Evolutionary conservation across 1,284 basidiomycete genomes (phyloP).

Genomic region (Xerocomus nothofagi): DNA sequence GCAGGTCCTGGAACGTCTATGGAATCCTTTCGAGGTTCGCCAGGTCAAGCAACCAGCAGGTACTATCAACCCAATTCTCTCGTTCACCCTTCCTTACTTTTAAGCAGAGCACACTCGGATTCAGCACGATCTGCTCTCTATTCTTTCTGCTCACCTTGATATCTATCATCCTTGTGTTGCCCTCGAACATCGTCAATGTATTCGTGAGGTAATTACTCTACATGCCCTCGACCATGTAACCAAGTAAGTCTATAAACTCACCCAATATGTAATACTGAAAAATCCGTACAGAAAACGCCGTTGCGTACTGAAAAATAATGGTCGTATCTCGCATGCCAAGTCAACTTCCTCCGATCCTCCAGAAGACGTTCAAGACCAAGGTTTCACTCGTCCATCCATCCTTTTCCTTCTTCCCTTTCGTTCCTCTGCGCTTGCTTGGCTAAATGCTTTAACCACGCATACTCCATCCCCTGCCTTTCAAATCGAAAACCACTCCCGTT

Average conservation of each 20-base stretch:
- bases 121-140: conserved; percentile 64
- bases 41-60: conserved; percentile 56
- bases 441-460: conserved; percentile 65
- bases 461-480: conserved; percentile 72
- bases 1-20: conserved; percentile 64
- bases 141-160: conserved; percentile 70
- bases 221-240: conserved; percentile 85
- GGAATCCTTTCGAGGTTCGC: conserved; percentile 51
- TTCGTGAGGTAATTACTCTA: conserved; percentile 68
- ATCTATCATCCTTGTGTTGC: conserved; percentile 68
- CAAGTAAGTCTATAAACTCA: conserved; percentile 53
- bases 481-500: conserved; percentile 85
- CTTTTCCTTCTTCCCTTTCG: conserved; percentile 93
- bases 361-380: conserved; percentile 90
- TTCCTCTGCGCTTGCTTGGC: conserved; percentile 82
- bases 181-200: conserved; percentile 50
- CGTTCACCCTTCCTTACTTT: conserved; percentile 9
- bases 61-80: conserved; percentile 30
- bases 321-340: conserved; percentile 76
- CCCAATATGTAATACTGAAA: conserved; percentile 10
- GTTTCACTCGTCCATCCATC: conserved; percentile 94
- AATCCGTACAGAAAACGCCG: conserved; percentile 75
- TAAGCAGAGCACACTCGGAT: conserved; percentile 51
- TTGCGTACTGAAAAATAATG: conserved; percentile 92
- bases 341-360: conserved; percentile 51